Base-by-base conservation (phyloP, 768 basidiomycete species). In the Cubamyces lactineus region DNA sequence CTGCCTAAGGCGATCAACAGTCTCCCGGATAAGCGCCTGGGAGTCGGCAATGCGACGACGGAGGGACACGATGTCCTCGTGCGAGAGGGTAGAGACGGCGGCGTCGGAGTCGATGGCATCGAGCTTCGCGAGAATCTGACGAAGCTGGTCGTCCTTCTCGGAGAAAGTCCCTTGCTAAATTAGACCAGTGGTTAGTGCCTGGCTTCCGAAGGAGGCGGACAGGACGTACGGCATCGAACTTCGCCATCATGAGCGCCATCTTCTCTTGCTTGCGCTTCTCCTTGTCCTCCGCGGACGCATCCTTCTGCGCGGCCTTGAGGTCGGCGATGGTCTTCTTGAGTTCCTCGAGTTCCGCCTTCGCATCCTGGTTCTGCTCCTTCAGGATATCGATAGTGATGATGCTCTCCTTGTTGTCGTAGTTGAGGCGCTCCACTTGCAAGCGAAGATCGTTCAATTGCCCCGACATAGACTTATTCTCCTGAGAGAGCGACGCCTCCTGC, bases 241-340 rank as follows among this genome's bases (percentile, higher is more conserved):
- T 96, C 61, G 96, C 94, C 96, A 99, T 98, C 94, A 99, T 97
- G 67, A 95, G 81, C 9, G 94, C 95, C 92, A 99, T 93, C 83
- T 98, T 98, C 80, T 98, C 96, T 71, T 96, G 94, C 76, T 98
- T 98, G 75, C 92, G 87, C 82, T 94, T 97, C 82, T 99, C 97
- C 79, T 96, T 98, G 74, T 98, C 97, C 74, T 98, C 97, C 34
- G 88, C 88, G 41, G 89, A 88, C 16, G 89, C 85, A 62, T 92
- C 91, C 75, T 89, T 91, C 75, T 95, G 92, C 13, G 87, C 82
- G 39, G 81, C 78, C 78, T 92, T 94, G 66, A 94, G 76, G 49
- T 95, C 93, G 17, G 82, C 75, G 60, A 95, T 83, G 64, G 86
- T 84, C 76, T 86, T 89, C 80, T 83, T 87, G 45, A 98, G 81